These are phyloP conservation scores for Periconia sp. DNA, from an alignment of 2,329 filamentous ascomycete genomes.

Conservation along the genomic window DNA sequence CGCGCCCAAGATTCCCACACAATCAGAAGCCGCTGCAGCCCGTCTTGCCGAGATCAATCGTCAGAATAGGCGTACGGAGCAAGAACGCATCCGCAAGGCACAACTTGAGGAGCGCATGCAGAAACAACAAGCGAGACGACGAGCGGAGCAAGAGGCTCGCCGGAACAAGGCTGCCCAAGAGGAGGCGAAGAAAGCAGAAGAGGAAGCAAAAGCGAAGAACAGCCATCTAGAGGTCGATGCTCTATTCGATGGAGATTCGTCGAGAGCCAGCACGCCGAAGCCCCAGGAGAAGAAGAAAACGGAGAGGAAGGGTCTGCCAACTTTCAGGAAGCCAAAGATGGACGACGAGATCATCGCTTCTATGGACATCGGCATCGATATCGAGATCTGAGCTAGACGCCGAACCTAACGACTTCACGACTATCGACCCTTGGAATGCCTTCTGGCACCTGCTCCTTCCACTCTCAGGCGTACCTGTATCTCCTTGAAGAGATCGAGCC, in stretches of 20 bases:
- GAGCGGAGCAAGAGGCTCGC: conserved; percentile 54
- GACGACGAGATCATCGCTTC: conserved; percentile 92
- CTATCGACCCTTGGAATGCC: too few relatives aligned
- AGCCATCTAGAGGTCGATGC: conserved; percentile 49
- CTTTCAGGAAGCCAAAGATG: conserved; percentile 77
- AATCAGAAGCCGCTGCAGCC: conserved; percentile 72
- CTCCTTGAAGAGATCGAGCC: too few relatives aligned
- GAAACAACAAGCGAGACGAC: conserved; percentile 42
- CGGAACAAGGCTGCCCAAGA: conserved; percentile 63
- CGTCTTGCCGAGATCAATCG: conserved; percentile 83
- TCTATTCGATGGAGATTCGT: conserved; percentile 49
- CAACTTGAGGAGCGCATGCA: conserved; percentile 74
- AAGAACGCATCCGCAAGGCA: conserved; percentile 88
- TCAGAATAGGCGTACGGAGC: conserved; percentile 82
- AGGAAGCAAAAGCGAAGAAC: conserved; percentile 34
- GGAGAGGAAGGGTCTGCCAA: conserved; percentile 62
- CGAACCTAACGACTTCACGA: too few relatives aligned
- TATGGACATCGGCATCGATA: conserved; percentile 89
- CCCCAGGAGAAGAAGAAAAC: conserved; percentile 60
- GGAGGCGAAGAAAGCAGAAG: conserved; percentile 53
- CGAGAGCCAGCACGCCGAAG: conserved; percentile 52
- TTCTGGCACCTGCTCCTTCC: too few relatives aligned
- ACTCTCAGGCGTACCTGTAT: too few relatives aligned
- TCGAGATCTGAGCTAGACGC: conserved; percentile 69
- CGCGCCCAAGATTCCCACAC: conserved; percentile 61